Base-by-base conservation (phyloP, 2,329 filamentous ascomycete species). In the Sclerotinia sclerotiorum region DNA sequence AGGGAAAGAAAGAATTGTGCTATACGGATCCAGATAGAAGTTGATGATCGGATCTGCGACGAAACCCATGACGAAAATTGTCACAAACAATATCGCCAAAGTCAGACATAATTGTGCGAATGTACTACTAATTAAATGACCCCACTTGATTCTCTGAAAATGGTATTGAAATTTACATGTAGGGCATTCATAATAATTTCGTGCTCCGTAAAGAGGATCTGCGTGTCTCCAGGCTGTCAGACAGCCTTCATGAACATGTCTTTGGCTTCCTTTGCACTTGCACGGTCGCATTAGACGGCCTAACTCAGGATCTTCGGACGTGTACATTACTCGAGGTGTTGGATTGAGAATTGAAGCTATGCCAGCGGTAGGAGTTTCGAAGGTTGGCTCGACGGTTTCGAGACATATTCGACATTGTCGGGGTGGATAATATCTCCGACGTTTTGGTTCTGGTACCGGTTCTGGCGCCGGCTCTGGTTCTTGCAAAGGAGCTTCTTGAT, bases 211-310 rank as follows among this genome's bases (percentile, higher is more conserved):
- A 52, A 84, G 76, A 0, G 91, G 90, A 76, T 93, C 88, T 55
- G 91, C 85, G 71, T 89, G 85, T 73, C 95, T 87, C 93, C 94
- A 98, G 15, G 87, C 84, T 75, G 91, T 87, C 61, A 99, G 83
- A 77, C 95, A 99, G 42, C 88, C 90, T 79, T 97, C 93, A 79
- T 99, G 95, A 32, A 98, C 93, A 79, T 97, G 97, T 81, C 92
- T 92, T 74, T 94, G 92, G 51, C 91, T 92, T 65, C 95, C 95
- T 81, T 92, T 96, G 84, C 95, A 99, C 80, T 90, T 88, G 83
- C 95, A 99, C 48, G 95, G 95, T 66, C 91, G 90, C 74, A 98
- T 86, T 39, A 99, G 83, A 63, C 93, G 89, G 51, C 92, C 92
- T 42, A 90, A 85, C 72, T 89, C 84, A 8, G 88, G 84, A 72